A percentile compares a stretch with the other conserved stretches of the same genome.
These are phyloP conservation scores for Nepenthes mirabilis DNA, from an alignment of 148 eudicot genomes.

Conservation along the genomic window DNA sequence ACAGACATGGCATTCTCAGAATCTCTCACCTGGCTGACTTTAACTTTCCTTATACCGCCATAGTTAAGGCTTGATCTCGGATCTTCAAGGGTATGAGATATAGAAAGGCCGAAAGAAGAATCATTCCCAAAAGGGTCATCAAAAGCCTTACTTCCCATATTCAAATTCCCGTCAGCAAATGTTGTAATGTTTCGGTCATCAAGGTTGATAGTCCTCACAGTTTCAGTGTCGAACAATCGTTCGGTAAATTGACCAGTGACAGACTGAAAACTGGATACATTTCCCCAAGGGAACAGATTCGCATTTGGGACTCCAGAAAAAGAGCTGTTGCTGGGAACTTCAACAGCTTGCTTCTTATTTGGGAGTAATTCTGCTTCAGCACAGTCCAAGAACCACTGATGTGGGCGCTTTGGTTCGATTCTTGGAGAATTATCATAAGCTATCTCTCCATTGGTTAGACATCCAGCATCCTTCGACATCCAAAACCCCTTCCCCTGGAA, in stretches of 20 bases:
- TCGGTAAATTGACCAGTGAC: constrained; percentile 30
- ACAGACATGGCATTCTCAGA: constrained; percentile 34
- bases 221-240: constrained; percentile 26
- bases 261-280: constrained; percentile 30
- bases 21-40: constrained; percentile 56
- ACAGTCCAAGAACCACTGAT: constrained; percentile 54
- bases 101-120: constrained; percentile 36
- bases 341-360: constrained; percentile 67
- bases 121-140: constrained; percentile 30
- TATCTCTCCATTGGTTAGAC: constrained; percentile 43
- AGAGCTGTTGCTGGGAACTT: constrained; percentile 27
- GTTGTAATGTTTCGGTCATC: constrained; percentile 33
- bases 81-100: constrained; percentile 34
- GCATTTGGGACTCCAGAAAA: constrained; percentile 35
- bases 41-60: constrained; percentile 53
- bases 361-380: constrained; percentile 40
- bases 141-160: constrained; percentile 23
- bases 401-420: constrained; percentile 55
- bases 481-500: constrained; percentile 53
- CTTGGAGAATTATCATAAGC: constrained; percentile 34
- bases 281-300: constrained; percentile 32
- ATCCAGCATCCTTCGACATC: constrained; percentile 37
- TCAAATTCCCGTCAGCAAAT: constrained; percentile 17
- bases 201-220: constrained; percentile 22
- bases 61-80: constrained; percentile 31